Evolutionary conservation across 768 basidiomycete genomes (phyloP).

Genomic region (Pleurotus tuber-regium): DNA sequence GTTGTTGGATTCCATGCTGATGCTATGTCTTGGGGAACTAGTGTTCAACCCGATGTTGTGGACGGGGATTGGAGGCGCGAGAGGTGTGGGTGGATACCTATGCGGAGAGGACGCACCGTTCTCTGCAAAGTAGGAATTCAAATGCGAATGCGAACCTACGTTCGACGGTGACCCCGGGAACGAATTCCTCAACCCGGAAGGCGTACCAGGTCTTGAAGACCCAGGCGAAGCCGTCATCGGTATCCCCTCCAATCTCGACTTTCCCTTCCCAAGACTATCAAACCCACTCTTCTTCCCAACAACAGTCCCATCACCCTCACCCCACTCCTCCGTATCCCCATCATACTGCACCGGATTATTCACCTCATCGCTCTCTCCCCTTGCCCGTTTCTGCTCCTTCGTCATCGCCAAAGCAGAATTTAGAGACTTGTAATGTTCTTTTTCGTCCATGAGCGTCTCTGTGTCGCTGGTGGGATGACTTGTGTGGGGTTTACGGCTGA

Average conservation of each 20-base stretch:
- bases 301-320: constrained; percentile 20
- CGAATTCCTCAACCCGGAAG: constrained; percentile 2
- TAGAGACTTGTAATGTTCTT: neutral
- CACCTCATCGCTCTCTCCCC: neutral
- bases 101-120: constrained; percentile 10
- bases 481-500: neutral
- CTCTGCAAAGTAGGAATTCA: constrained; percentile 2
- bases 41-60: neutral
- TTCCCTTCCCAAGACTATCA: neutral
- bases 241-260: constrained; percentile 14
- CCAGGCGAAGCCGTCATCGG: constrained; percentile 20
- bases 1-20: neutral
- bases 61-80: neutral
- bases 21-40: neutral
- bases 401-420: neutral
- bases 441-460: neutral
- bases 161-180: neutral
- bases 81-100: constrained; percentile 17
- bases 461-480: neutral
- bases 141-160: neutral
- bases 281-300: constrained; percentile 17
- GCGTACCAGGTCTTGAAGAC: constrained; percentile 1
- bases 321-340: constrained; percentile 28
- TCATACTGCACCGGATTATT: constrained; percentile 10
- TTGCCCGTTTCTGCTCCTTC: neutral